Base-by-base conservation (phyloP, 2,329 filamentous ascomycete species). In the Penicillium sp. region DNA sequence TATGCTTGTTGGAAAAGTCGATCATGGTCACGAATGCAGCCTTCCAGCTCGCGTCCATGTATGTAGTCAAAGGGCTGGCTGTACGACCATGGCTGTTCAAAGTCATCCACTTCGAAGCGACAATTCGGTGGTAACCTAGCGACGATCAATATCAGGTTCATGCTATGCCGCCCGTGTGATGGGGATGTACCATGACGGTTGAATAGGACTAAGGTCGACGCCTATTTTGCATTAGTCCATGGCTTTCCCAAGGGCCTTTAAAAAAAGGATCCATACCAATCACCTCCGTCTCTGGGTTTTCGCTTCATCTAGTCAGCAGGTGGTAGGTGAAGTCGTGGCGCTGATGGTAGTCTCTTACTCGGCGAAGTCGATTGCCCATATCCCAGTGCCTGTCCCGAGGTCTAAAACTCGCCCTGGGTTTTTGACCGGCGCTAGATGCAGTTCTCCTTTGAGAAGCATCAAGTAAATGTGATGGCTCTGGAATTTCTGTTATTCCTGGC, bases 281-380 rank as follows among this genome's bases (percentile, higher is more conserved):
- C 5, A 63, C 56, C 45, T 59, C 48, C 4, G 59, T 44, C n/a
- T 53, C 44, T 2, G 56, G 56, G 34, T 60, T 44, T 30, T 49
- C 48, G 29, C 58, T 62, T 33, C 6, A 27, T n/a, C 4, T 9
- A 14, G 31, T 47, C 27, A 45, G 45, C 18, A 17, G 10, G 10
- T 13, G 16, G 11, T 10, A n/a, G 16, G 26, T 20, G 37, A 9
- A 17, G 13, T 11, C 26, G 25, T n/a, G 25, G 11, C 4, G 11
- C 25, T 25, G 8, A n/a, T 14, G 5, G 7, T 27, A 14, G 5
- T 3, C 15, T 13, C 59, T 48, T 54, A 63, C 56, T 67, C 68
- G 25, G 58, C 60, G 46, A 58, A 62, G 30, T 64, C 64, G 20
- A 65, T 62, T 11, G 63, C 62, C 63, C 63, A 66, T 29, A 65